Percentiles rank a stretch among this genome's conserved stretches.
phyloP scores from a whole-genome alignment of 2,329 filamentous ascomycete genomes.

The Fusarium dlaminii region DNA sequence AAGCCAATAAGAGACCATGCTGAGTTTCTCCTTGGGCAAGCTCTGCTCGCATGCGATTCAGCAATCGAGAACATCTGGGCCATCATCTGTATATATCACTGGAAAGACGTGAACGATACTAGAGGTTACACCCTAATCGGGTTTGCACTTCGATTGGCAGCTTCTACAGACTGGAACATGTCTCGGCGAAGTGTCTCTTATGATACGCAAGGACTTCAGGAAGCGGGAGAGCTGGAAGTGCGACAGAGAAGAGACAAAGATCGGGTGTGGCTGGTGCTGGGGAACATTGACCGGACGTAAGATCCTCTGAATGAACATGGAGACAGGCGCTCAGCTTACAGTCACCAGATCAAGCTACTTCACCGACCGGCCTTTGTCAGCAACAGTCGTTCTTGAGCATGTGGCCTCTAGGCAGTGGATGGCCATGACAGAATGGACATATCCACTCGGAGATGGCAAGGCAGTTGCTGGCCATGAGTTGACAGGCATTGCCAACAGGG shows the following conservation, averaged over 20 bases:
- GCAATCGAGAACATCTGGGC: background rate
- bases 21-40: background rate
- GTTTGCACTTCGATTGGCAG: background rate
- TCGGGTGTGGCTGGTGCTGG: background rate
- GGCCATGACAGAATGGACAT: background rate
- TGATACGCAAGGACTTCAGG: fast-evolving
- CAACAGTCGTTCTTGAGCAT: fast-evolving
- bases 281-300: background rate
- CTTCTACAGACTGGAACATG: background rate
- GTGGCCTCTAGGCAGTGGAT: background rate
- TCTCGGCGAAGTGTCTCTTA: fast-evolving
- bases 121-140: background rate
- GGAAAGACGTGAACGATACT: background rate
- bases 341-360: background rate
- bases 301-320: background rate
- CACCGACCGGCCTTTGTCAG: background rate
- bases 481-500: fast-evolving
- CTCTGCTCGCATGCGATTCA: background rate
- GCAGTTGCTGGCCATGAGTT: background rate
- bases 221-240: background rate
- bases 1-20: background rate
- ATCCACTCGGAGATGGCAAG: background rate
- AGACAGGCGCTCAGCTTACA: background rate
- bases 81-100: background rate
- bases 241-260: background rate